Evolutionary conservation across 495 filamentous ascomycete genomes (phyloP), one percentile per base, ranked within the genome.

Genomic region (Lophium mytilinum): DNA sequence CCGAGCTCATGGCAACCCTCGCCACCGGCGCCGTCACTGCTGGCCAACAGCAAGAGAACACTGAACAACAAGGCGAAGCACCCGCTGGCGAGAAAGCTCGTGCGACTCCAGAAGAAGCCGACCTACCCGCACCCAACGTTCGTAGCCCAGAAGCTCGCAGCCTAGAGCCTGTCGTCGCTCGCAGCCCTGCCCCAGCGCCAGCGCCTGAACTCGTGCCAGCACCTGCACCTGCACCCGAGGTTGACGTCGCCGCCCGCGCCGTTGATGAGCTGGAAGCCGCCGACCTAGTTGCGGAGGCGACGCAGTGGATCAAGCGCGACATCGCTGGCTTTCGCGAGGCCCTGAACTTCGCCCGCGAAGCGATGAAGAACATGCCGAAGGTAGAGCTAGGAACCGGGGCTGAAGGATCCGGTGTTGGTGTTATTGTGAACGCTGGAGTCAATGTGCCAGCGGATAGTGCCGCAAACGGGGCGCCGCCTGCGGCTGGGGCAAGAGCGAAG

Each of bases 1-100:
- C 76, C 37, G 69, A 68, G 56, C 64, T 78, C 59, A 66, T 68
- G 53, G 57, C 58, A n/a, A 66, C 61, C 6, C 61, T 68, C n/a
- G 63, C 60, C 11, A 57, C 53, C n/a, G 66, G 66, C 15, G 66
- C 66, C 4, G 48, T 24, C 10, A 47, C 47, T 1, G 47, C 33
- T 24, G 54, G 35, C 12, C 47, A 37, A 53, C 14, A 14, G 10
- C 33, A 40, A 40, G 51, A 12, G 34, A n/a, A 10, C 34, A 30
- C 11, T 3, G 14, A 8, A 15, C 11, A 34, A 9, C 18, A 15
- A 35, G 33, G 11, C 11, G 35, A 35, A 6, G 5, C 35, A 9
- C 12, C 51, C 36, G 15, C 14, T 21, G 34, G 34, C 11, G 43
- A 47, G 21, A 21, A 15, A 11, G 43, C 43, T 4, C 43, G 43